phyloP scores from a whole-genome alignment of 2,329 filamentous ascomycete genomes.

The Eutypa lata region DNA sequence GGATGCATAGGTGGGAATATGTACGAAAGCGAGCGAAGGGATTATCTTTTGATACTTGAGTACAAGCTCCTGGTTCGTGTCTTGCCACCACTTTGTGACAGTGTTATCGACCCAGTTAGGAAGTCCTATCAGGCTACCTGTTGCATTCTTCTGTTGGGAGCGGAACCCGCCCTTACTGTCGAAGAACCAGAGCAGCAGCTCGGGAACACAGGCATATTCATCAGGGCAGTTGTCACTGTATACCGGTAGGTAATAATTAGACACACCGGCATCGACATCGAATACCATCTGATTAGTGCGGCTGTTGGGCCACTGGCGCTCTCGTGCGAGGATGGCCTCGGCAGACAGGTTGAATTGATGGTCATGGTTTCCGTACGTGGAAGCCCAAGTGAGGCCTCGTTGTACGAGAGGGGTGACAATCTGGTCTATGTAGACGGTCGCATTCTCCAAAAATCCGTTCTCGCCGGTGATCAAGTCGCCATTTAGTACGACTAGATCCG shows the following conservation, averaged over 20 bases:
- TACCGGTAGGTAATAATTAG: conserved; percentile 48
- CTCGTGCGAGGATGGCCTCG: conserved; percentile 38
- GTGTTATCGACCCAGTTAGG: conserved; percentile 44
- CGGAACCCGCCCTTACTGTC: conserved; percentile 59
- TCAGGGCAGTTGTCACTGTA: conserved; percentile 33
- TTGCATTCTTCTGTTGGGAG: conserved; percentile 37
- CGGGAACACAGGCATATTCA: conserved; percentile 31
- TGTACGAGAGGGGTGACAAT: conserved; percentile 57
- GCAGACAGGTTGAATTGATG: conserved; percentile 55
- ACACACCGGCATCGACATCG: conserved; percentile 33
- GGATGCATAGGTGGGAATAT: conserved; percentile 45
- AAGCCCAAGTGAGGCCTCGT: conserved; percentile 58
- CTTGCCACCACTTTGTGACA: conserved; percentile 44
- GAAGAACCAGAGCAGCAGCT: conserved; percentile 67
- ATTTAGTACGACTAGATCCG: conserved; percentile 64
- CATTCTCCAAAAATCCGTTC: conserved; percentile 53
- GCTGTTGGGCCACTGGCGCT: conserved; percentile 35
- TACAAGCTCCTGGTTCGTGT: conserved; percentile 28
- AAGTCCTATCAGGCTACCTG: conserved; percentile 28
- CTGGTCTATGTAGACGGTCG: conserved; percentile 55
- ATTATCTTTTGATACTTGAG: conserved; percentile 31
- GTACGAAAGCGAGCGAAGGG: conserved; percentile 46
- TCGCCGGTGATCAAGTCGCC: conserved; percentile 72
- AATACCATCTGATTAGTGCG: conserved; percentile 39
- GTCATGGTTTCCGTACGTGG: conserved; percentile 72